Evolutionary conservation across 2,329 filamentous ascomycete species (phyloP).

Genomic region (Aspergillus sp.): DNA sequence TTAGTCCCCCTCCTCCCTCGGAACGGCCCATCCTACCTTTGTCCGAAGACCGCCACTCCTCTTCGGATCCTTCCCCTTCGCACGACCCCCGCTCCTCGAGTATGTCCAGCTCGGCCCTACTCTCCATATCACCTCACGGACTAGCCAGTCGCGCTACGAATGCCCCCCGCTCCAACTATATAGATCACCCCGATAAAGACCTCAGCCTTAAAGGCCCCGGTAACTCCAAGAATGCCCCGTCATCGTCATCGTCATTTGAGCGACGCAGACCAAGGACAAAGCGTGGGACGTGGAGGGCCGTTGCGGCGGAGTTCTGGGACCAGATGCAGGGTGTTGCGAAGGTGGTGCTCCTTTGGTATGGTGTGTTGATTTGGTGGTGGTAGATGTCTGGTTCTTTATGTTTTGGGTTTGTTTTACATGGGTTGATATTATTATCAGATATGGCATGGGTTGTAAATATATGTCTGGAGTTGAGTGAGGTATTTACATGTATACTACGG

Average conservation of each 20-base stretch:
- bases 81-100: conserved; percentile 19
- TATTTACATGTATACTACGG: too few relatives aligned
- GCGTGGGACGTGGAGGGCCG: conserved; percentile 8
- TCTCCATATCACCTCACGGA: conserved; percentile 18
- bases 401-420: neutral
- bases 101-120: conserved; percentile 24
- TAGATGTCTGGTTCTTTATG: conserved; percentile 22
- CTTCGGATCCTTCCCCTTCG: conserved; percentile 7
- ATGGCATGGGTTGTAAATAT: neutral
- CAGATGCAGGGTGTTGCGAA: conserved; percentile 55
- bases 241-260: neutral
- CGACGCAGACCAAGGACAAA: conserved; percentile 13
- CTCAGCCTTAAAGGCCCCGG: conserved; percentile 16
- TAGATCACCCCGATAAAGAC: conserved; percentile 10
- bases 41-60: conserved; percentile 16
- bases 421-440: neutral
- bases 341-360: conserved; percentile 58
- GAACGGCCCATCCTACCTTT: conserved; percentile 21
- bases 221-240: too few relatives aligned
- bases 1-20: conserved; percentile 11
- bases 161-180: conserved; percentile 6
- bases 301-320: conserved; percentile 53
- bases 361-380: conserved; percentile 57
- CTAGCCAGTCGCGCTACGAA: conserved; percentile 22
- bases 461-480: too few relatives aligned